Base-by-base conservation (phyloP, 208 protist species). In the Trypanosoma lewisi region DNA sequence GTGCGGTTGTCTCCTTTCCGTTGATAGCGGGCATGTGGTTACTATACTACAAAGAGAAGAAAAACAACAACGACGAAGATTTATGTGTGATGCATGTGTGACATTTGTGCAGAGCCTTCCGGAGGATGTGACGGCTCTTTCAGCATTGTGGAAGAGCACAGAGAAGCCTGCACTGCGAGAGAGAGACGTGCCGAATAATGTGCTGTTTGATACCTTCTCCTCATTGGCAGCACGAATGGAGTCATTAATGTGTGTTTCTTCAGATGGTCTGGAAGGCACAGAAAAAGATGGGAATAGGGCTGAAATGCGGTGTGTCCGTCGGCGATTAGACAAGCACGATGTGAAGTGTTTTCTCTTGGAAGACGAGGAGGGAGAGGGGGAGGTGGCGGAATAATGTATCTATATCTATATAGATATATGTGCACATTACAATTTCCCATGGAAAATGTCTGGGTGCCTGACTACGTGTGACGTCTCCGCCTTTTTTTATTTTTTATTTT, bases 151-250 rank as follows among this genome's bases (percentile, higher is more conserved):
- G n/a, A 23, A 4, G 4, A 23, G 1, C 42, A 47, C 42, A 47
- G 16, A 47, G 42, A 47, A 55, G 23, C 12, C 17, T 9, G 6
- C 33, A 23, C 16, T 12, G 16, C 42, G 30, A 28, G 30, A 16
- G 30, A 41, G 5, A 21, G n/a, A 50, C 21, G 11, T 41, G 21
- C 2, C 21, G 37, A 37, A 51, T 25, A 59, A 21, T 63, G 48
- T 4, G 9, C n/a, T 31, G 21, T 27, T 62, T 16, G 33, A 37
- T 31, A 21, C 51, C 8, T 70, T 70, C 27, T 47, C 39, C 14
- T 50, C 47, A 21, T 36, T 70, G 4, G 56, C 53, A 6, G 17
- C n/a, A 21, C 54, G 30, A 23, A 51, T 70, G 48, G 47, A 70
- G 53, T 47, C 56, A 16, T 48, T 63, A 19, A 57, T 50, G 19